phyloP scores from a whole-genome alignment of 1,284 basidiomycete species.

The Cystobasidiaceae sp. region DNA sequence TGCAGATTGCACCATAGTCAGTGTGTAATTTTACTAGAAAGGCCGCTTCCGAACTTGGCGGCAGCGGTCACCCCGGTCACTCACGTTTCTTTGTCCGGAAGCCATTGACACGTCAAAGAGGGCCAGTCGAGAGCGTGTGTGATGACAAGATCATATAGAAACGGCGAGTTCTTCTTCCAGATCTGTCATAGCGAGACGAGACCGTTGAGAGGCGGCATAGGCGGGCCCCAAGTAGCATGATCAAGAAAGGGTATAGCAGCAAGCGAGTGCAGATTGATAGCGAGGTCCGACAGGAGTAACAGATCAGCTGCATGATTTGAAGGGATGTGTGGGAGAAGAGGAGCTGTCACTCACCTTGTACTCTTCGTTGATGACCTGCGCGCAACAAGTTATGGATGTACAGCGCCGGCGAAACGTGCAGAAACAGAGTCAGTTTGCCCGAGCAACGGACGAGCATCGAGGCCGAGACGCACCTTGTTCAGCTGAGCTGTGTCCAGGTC shows the following conservation, averaged over 20 bases:
- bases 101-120: constrained; percentile 96
- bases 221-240: neutral
- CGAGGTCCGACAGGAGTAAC: too few species aligned
- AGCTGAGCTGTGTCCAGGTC: constrained; percentile 31
- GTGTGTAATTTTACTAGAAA: too few species aligned
- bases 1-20: too few species aligned
- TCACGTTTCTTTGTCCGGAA: constrained; percentile 90
- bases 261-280: neutral
- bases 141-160: constrained; percentile 82
- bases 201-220: neutral
- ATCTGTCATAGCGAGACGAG: constrained; percentile 33
- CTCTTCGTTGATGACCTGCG: constrained; percentile 49
- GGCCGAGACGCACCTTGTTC: constrained; percentile 25
- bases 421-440: neutral
- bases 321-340: neutral
- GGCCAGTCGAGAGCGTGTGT: constrained; percentile 99
- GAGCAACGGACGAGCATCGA: neutral
- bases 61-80: constrained; percentile 49
- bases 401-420: neutral
- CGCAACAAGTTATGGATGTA: neutral
- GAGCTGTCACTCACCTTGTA: constrained; percentile 51
- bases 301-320: neutral
- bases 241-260: neutral
- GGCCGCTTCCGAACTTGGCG: too few species aligned
- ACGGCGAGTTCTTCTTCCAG: constrained; percentile 90